Base-by-base conservation (phyloP, 2,329 filamentous ascomycete genomes). In the Colletotrichum limetticola region DNA sequence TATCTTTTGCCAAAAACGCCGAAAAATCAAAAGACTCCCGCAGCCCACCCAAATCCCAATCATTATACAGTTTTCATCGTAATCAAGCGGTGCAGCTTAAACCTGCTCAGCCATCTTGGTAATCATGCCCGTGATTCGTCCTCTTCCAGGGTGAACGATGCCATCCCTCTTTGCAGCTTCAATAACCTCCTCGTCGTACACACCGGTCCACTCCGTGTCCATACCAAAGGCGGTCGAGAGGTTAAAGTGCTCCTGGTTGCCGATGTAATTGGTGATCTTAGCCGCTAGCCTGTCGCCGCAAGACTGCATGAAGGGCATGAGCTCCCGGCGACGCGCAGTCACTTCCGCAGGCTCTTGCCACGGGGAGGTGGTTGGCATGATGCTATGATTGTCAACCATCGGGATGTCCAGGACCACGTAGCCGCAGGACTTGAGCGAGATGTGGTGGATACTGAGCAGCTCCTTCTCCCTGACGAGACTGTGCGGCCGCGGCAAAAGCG, bases 391-490 rank as follows among this genome's bases (percentile, higher is more conserved):
- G 68, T 85, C 81, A 58, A 86, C 79, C 30, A 78, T 78, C 0
- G 77, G 66, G 0, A 74, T 35, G 22, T 83, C 80, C 1, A 92
- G 78, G 6, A 81, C 79, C 42, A 86, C 88, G 76, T 92, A 92
- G 63, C 91, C 91, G 77, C 91, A 92, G 0, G 90, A 92, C 37
- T 86, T 86, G 80, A 92, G 87, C 1, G 85, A 83, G 35, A 92
- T 80, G 16, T 77, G 79, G 30, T 79, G 78, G 26, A 86, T 76
- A 19, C 75, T 76, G 46, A 81, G 81, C 4, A 66, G 71, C n/a
- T 63, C 70, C 74, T 81, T 77, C 35, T 83, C 80, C 5, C 32
- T 55, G 6, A 66, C n/a, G 19, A 81, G 76, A n/a, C 57, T 32
- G 28, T 68, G 62, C 11, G 76, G 66, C 19, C 68, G 53, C 11